Base-by-base conservation (phyloP, 352 stramenopile genomes). In the Pythium phragmiticola region DNA sequence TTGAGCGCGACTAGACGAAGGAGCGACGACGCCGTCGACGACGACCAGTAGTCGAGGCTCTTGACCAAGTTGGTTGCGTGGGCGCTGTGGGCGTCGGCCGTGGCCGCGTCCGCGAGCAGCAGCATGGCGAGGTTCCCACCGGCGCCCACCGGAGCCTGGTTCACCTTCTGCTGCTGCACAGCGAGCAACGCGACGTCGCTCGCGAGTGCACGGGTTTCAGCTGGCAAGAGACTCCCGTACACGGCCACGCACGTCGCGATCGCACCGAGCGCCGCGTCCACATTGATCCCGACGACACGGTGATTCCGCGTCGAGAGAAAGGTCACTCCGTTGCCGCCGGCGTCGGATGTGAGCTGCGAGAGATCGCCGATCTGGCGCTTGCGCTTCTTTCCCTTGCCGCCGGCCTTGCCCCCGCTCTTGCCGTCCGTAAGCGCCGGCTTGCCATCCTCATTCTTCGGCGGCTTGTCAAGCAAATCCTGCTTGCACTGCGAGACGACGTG, bases 321-420 rank as follows among this genome's bases (percentile, higher is more conserved):
- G 23, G 73, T 19, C n/a, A 43, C 70, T 13, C 69, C 28, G 30
- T 70, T 63, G 14, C 33, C 48, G 2, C 48, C 57, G 19, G 75
- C 72, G 23, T 57, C 60, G 0, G 19, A 62, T 9, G 75, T 70
- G 17, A 88, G 75, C 52, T 82, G 73, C 30, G 82, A 77, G 12
- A 86, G 54, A 23, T 84, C 70, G 21, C 73, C 78, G 28, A 78
- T 72, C 56, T 90, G 80, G 37, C 86, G 86, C 72, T 92, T 92
- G 52, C 86, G 84, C 69, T 95, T 95, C 73, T 95, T 95, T 64
- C 80, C 86, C 63, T 92, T 94, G 39, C 67, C 45, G 52, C 57
- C 47, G 41, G 70, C 72, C n/a, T 57, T 55, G 45, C 61, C 63
- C n/a, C 62, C 59, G 39, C 61, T 61, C 36, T 65, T 68, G 30